These are phyloP conservation scores for Acanthamoeba royreba DNA, from an alignment of 208 protist genomes.

Conservation along the genomic window DNA sequence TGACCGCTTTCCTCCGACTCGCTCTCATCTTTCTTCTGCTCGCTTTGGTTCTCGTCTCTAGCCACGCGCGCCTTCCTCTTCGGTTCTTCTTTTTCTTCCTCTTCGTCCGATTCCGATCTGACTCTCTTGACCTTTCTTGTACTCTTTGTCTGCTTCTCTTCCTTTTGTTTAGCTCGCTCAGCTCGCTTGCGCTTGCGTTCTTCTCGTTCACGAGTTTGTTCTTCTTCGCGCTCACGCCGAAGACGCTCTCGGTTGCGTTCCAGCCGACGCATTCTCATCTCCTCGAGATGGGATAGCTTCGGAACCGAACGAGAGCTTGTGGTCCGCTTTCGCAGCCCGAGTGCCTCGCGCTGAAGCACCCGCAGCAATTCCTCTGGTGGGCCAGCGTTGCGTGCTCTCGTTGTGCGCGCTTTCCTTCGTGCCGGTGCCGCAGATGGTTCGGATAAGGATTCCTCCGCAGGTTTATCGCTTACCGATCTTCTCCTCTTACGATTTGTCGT, in stretches of 20 bases:
- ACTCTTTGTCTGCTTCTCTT: not conserved
- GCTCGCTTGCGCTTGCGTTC: not conserved
- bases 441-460: too few species aligned
- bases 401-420: too few species aligned
- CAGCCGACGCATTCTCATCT: not conserved
- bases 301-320: not conserved
- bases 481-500: not conserved
- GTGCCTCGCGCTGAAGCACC: not conserved
- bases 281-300: not conserved
- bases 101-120: not conserved
- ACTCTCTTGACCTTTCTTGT: not conserved
- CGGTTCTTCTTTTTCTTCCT: not conserved
- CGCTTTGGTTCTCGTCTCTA: not conserved
- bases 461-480: not conserved
- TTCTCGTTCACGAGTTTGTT: not conserved
- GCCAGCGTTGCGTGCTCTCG: too few species aligned
- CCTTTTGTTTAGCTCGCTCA: not conserved
- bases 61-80: too few species aligned
- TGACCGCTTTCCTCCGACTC: not conserved
- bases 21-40: not conserved
- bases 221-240: not conserved
- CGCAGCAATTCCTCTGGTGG: not conserved
- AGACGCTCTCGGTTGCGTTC: not conserved
- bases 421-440: too few species aligned
- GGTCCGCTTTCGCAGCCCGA: not conserved